Percentiles rank a stretch among this genome's conserved stretches.
phyloP scores from a whole-genome alignment of 1,284 basidiomycete species.

The Boletus semigastroideus region DNA sequence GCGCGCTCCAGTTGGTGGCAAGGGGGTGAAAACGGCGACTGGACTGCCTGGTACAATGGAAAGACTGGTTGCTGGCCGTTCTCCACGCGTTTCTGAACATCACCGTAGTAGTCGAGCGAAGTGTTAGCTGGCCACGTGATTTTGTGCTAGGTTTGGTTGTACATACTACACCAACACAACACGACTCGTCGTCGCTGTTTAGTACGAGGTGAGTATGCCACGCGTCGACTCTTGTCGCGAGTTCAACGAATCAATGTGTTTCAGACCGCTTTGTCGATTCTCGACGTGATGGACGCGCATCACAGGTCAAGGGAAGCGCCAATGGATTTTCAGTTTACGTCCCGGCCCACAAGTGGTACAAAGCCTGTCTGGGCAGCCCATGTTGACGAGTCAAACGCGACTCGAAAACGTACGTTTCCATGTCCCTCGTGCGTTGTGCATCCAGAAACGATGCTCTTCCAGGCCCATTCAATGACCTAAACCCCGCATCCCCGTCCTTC shows the following conservation, averaged over 20 bases:
- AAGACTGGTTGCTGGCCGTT: slow-evolving; percentile 19
- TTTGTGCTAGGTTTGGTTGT: slow-evolving; percentile 11
- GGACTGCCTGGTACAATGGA: slow-evolving; percentile 12
- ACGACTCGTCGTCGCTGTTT: slow-evolving; percentile 8
- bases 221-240: background rate
- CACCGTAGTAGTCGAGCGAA: background rate
- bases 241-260: background rate
- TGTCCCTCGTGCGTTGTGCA: slow-evolving; percentile 22
- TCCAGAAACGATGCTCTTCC: slow-evolving; percentile 13
- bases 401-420: slow-evolving; percentile 62
- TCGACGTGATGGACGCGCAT: slow-evolving; percentile 27
- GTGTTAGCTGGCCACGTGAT: slow-evolving; percentile 24
- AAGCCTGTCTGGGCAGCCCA: slow-evolving; percentile 57
- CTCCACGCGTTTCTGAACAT: slow-evolving; percentile 30
- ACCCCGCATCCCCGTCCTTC: slow-evolving; percentile 44
- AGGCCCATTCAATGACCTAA: slow-evolving; percentile 58
- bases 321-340: slow-evolving; percentile 78
- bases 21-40: slow-evolving; percentile 51
- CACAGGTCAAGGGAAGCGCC: slow-evolving; percentile 70
- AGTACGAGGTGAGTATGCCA: slow-evolving; percentile 16
- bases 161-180: no score
- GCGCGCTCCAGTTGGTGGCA: slow-evolving; percentile 42
- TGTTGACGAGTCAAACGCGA: slow-evolving; percentile 46
- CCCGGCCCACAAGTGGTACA: slow-evolving; percentile 45
- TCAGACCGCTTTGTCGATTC: background rate